Percentiles rank a stretch among this genome's conserved stretches.
These are phyloP conservation scores for Fusarium chuoi DNA, from an alignment of 2,329 filamentous ascomycete species.

Conservation along the genomic window DNA sequence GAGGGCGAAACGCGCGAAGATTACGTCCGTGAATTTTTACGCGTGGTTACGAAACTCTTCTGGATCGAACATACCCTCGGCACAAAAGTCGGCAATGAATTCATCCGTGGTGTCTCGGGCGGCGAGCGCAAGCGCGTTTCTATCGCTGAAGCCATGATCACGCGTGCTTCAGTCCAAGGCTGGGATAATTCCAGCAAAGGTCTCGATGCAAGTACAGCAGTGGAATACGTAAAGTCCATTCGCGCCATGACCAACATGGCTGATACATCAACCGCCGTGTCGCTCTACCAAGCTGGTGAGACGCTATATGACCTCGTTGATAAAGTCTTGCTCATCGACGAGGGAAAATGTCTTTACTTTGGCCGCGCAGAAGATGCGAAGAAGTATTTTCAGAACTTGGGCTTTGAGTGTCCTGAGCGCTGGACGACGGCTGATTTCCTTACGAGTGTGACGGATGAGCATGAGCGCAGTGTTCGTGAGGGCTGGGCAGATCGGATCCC, in stretches of 20 bases:
- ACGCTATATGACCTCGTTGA: conserved; percentile 75
- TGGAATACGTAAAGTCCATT: conserved; percentile 75
- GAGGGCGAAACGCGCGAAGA: conserved; percentile 69
- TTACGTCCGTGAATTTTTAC: conserved; percentile 62
- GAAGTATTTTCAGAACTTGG: conserved; percentile 75
- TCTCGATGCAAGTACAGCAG: conserved; percentile 76
- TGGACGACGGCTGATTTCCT: conserved; percentile 81
- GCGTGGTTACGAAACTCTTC: conserved; percentile 75
- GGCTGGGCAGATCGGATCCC: conserved; percentile 75
- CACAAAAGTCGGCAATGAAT: conserved; percentile 77
- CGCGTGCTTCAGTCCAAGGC: conserved; percentile 70
- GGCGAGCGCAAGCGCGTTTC: conserved; percentile 79
- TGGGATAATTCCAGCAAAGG: conserved; percentile 82
- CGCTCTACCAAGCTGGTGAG: conserved; percentile 77
- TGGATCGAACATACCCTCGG: conserved; percentile 75
- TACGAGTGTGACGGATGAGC: conserved; percentile 80
- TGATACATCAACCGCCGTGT: conserved; percentile 75
- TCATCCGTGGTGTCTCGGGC: conserved; percentile 70
- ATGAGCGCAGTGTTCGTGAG: conserved; percentile 73
- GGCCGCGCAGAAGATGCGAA: conserved; percentile 72
- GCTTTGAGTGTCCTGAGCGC: conserved; percentile 76
- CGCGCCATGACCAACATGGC: conserved; percentile 76
- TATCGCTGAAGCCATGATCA: conserved; percentile 74
- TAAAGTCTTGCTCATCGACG: conserved; percentile 79
- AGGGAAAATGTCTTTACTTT: conserved; percentile 78